Evolutionary conservation across 2,329 filamentous ascomycete species (phyloP), one percentile per base, ranked within the genome.

Genomic region (Pseudogymnoascus sp.): DNA sequence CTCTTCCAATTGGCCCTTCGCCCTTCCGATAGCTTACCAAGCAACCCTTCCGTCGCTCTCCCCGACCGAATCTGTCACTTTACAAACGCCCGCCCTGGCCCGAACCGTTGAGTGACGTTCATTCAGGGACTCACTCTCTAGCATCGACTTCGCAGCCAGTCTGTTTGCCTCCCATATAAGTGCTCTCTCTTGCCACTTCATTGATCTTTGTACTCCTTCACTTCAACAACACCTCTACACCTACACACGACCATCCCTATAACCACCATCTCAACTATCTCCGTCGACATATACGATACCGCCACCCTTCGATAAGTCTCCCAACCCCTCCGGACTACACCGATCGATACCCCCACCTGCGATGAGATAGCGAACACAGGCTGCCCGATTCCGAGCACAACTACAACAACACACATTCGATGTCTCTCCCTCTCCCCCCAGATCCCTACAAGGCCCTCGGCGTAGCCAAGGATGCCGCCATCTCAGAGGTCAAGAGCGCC

Each of bases 361-460:
- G 46, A 53, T 53, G 46, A 53, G 46, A 53, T 53, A 53, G 46
- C 46, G 46, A 53, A n/a, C 0, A 53, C 46, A 53, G 46, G 23
- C 25, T 53, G 46, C 46, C 46, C 46, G 46, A 53, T 53, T 53
- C 3, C 46, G 46, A 53, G 46, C 46, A 53, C 46, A 53, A 53
- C 25, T 53, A 53, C 25, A 53, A 53, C 28, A 28, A 49, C 43
- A 31, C 43, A 25, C 23, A 49, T 49, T 18, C 46, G 23, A 72
- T 69, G 69, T 66, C 64, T 63, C 66, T 66, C 43, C 66, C 65
- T 36, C 67, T 71, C 56, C 68, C 71, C 43, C 68, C 70, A 7
- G 91, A 97, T 78, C 93, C 91, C 59, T 96, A 96, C 80, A 84
- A 81, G 71, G 81, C 84, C 62, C 82, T 97, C 60, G 90, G 90